Base-by-base conservation (phyloP, 2,329 filamentous ascomycete species). In the Aspergillus versicolor region DNA sequence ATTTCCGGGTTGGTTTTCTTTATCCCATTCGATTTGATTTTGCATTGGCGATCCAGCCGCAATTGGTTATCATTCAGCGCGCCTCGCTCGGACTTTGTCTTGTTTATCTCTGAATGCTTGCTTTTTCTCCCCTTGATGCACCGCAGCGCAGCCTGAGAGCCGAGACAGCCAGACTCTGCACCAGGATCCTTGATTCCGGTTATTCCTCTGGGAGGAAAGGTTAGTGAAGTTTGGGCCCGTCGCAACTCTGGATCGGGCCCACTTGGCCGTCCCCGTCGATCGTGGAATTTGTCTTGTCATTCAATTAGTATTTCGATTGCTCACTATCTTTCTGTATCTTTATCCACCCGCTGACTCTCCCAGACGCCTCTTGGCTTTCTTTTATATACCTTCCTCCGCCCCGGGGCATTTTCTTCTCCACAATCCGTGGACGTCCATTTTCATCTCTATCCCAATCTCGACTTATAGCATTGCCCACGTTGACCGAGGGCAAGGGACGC, bases 391-490 rank as follows among this genome's bases (percentile, higher is more conserved):
- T 17, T 40, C 56, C 55, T 59, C 61, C 56, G 53, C 59, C 54
- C 60, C 56, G 60, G 61, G 54, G 56, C 62, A 55, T 52, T 59
- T 61, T 48, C 57, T 52, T 62, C 65, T 63, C 64, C 67, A 70
- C 65, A 63, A 52, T 52, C 54, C 61, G 67, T 63, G 54, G 65
- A 58, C 58, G 15, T 46, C 50, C 47, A 47, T 54, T 42, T 58
- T 38, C 40, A 30, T 56, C 42, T 43, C 42, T 34, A 9, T 45
- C 21, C 21, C 12, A 7, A 45, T 40, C 21, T 32, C 40, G 24
- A 37, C 42, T 30, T 30, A 30, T 11, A 30, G 46, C 9, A 34
- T 40, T 41, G 34, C 34, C 51, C 51, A 27, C 51, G 51, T 41
- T 54, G 51, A 54, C 30, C 51, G 51, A 54, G 51, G 51, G 51